A percentile compares a stretch with the other conserved stretches of the same genome.
These are phyloP conservation scores for Exophiala calicioides DNA, from an alignment of 2,329 filamentous ascomycete genomes.

Conservation along the genomic window DNA sequence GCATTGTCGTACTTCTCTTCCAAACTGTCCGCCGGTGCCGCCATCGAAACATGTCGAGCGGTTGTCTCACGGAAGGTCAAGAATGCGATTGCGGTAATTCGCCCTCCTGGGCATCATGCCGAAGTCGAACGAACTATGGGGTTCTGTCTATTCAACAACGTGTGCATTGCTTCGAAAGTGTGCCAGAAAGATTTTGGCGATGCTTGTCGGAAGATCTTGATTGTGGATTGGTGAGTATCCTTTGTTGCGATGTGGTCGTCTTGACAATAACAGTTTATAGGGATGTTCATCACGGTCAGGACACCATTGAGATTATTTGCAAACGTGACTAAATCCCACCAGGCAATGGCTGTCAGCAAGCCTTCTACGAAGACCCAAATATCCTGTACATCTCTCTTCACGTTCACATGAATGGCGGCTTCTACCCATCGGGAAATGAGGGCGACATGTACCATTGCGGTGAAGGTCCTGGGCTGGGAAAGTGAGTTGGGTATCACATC, in stretches of 20 bases:
- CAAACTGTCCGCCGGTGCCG: constrained; percentile 81
- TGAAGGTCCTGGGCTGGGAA: constrained; percentile 58
- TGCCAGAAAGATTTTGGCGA: constrained; percentile 82
- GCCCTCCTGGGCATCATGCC: constrained; percentile 92
- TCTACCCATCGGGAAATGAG: constrained; percentile 71
- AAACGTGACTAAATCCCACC: no score
- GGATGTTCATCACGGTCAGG: constrained; percentile 67
- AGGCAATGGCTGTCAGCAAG: constrained; percentile 93
- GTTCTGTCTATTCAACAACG: constrained; percentile 98
- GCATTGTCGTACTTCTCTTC: constrained; percentile 78
- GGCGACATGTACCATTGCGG: constrained; percentile 64
- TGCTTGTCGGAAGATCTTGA: constrained; percentile 80
- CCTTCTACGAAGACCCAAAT: constrained; percentile 92
- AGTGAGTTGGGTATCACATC: constrained; percentile 41
- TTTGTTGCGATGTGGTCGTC: neutral
- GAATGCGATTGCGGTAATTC: constrained; percentile 93
- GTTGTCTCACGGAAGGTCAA: constrained; percentile 81
- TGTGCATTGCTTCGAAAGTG: constrained; percentile 84
- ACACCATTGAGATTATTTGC: no score
- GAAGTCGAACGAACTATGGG: constrained; percentile 84
- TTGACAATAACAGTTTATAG: constrained; percentile 34
- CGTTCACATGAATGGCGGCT: constrained; percentile 77
- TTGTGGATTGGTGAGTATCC: constrained; percentile 82
- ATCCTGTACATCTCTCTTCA: constrained; percentile 95
- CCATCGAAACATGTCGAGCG: constrained; percentile 93